These are phyloP conservation scores for Wickerhamiella spandovensis DNA, from an alignment of 805 yeast species.

Conservation along the genomic window DNA sequence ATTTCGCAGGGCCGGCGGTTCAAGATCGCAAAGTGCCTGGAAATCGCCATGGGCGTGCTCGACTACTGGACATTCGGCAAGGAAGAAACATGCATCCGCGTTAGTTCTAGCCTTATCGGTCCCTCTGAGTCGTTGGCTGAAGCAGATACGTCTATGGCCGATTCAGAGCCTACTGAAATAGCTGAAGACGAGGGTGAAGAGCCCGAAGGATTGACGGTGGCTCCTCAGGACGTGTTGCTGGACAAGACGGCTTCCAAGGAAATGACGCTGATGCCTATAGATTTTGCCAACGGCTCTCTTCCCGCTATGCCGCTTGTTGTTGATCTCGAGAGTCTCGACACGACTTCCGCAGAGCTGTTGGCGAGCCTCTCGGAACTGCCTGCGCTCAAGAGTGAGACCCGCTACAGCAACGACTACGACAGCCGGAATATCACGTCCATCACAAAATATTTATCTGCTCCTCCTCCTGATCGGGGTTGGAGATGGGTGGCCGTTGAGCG, in stretches of 20 bases:
- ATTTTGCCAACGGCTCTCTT: constrained; percentile 30
- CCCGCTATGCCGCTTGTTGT: constrained; percentile 18
- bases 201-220: neutral
- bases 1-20: constrained; percentile 56
- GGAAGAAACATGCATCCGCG: constrained; percentile 16
- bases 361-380: constrained; percentile 15
- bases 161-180: neutral
- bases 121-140: neutral
- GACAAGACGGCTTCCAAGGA: neutral
- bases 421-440: constrained; percentile 20
- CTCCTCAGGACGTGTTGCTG: neutral
- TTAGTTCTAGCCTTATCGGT: constrained; percentile 40
- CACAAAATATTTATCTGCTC: constrained; percentile 21
- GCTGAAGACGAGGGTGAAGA: neutral
- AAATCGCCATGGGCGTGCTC: constrained; percentile 53
- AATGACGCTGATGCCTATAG: constrained; percentile 23
- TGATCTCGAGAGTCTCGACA: neutral
- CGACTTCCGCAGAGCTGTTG: constrained; percentile 8
- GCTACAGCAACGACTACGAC: constrained; percentile 15
- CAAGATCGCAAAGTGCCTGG: constrained; percentile 56
- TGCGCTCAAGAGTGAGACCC: constrained; percentile 4
- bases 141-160: neutral
- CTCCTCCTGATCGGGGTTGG: constrained; percentile 21
- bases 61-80: constrained; percentile 51
- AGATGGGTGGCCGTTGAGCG: constrained; percentile 21